Conservation (phyloP, 2,329 filamentous ascomycete species). For the Botrytis fragariae region DNA sequence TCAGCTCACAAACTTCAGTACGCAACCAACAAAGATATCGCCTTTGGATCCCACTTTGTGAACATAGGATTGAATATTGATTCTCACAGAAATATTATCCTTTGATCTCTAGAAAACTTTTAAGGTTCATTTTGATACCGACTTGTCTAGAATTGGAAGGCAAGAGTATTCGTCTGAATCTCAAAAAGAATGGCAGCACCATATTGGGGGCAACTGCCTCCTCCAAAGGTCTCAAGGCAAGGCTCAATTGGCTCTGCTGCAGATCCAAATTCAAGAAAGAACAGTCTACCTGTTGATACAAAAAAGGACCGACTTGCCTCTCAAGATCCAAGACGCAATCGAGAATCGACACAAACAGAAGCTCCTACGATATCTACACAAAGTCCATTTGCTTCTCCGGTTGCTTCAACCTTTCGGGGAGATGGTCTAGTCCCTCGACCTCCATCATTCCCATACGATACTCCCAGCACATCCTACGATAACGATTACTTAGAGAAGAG, state of each 20-base stretch:
- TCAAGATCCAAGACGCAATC: conserved; percentile 41
- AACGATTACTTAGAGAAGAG: conserved; percentile 47
- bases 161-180: background rate
- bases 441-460: conserved; percentile 53
- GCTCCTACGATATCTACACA: conserved; percentile 57
- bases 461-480: conserved; percentile 35
- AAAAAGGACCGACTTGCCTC: conserved; percentile 36
- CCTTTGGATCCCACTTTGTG: background rate
- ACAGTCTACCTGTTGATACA: conserved; percentile 31
- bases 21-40: background rate
- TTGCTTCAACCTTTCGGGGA: conserved; percentile 49
- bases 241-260: conserved; percentile 41
- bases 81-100: background rate
- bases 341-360: conserved; percentile 55
- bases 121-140: conserved; percentile 3
- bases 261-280: conserved; percentile 23
- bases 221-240: conserved; percentile 43
- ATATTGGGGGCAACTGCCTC: conserved; percentile 59
- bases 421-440: conserved; percentile 58
- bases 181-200: conserved; percentile 26
- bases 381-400: conserved; percentile 57
- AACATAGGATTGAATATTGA: background rate
- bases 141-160: background rate
- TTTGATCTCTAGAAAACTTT: background rate
- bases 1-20: conserved; percentile 12